Evolutionary conservation across 2,329 filamentous ascomycete species (phyloP), one percentile per base, ranked within the genome.

Genomic region (Ophiostoma triangulosporum): DNA sequence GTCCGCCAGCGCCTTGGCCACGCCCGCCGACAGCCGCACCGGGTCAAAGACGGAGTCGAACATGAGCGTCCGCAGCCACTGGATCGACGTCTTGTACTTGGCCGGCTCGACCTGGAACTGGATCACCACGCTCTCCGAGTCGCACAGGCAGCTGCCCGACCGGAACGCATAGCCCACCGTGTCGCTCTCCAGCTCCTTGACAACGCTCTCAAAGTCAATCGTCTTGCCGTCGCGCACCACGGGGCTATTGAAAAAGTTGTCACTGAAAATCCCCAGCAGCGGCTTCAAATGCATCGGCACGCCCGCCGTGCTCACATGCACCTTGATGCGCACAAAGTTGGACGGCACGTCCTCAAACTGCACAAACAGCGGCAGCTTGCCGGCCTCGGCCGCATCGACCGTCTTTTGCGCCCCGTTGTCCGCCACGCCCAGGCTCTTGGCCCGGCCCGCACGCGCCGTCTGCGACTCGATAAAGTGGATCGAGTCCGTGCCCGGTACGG

Each of bases 271-370:
- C 3, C 84, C 77, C 48, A 97, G 73, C 22, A 98, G 69, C 3
- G 93, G 93, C 64, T 91, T 89, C 56, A 91, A 76, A 58, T 90
- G 79, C n/a, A 85, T 76, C 0, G 90, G 88, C 1, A 96, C 73
- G 31, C 80, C 73, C 2, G 81, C 77, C 0, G 89, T 95, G 51
- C 88, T 88, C 50, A 97, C 73, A 54, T 93, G 80, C 22, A 97
- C 69, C 48, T 81, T 84, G 55, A 97, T 77, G 61, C 91, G 85
- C 6, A 95, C 88, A 65, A 98, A 98, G 64, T 88, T 95, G 56
- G 88, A 94, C 2, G 85, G 84, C 14, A 97, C 89, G 63, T 95
- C 84, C 68, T 98, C 93, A 60, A 94, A 98, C 68, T 98, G 91
- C n/a, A 98, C 76, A 68, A 96, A 98, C 2, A 97, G 72, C n/a